Evolutionary conservation across 2,329 filamentous ascomycete species (phyloP).

Genomic region (Sclerotinia minor): DNA sequence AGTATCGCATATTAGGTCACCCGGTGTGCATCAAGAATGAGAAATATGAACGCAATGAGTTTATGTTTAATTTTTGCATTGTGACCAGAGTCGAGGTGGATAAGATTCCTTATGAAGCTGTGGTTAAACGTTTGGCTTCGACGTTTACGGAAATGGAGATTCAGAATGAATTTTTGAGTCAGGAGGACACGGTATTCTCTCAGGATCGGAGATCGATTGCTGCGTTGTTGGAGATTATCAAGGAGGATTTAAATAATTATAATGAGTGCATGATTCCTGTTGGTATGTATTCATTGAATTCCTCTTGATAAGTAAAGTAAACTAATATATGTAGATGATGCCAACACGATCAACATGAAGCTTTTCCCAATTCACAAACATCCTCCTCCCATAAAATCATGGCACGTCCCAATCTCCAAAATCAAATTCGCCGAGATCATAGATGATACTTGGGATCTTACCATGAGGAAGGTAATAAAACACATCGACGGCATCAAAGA

Average conservation of each 20-base stretch:
- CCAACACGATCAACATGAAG: slow-evolving; percentile 95
- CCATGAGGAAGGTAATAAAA: slow-evolving; percentile 74
- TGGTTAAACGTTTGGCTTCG: slow-evolving; percentile 81
- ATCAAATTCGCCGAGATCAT: slow-evolving; percentile 65
- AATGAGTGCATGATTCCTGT: slow-evolving; percentile 98
- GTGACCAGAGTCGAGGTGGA: slow-evolving; percentile 71
- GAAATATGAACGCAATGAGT: slow-evolving; percentile 87
- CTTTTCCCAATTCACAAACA: slow-evolving; percentile 80
- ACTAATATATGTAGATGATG: slow-evolving; percentile 63
- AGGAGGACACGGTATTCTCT: slow-evolving; percentile 38
- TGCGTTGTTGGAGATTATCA: slow-evolving; percentile 76
- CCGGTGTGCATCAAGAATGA: slow-evolving; percentile 83
- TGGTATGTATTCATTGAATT: slow-evolving; percentile 55
- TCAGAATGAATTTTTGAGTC: slow-evolving; percentile 80
- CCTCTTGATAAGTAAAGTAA: not conserved
- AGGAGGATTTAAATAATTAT: slow-evolving; percentile 92
- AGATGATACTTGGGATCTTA: slow-evolving; percentile 72
- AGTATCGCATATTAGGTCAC: slow-evolving; percentile 79
- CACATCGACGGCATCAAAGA: slow-evolving; percentile 91
- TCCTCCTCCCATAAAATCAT: slow-evolving; percentile 76
- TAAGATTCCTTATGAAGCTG: slow-evolving; percentile 76
- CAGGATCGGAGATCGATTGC: slow-evolving; percentile 70
- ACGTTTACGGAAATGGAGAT: slow-evolving; percentile 90
- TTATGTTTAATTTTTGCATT: slow-evolving; percentile 97
- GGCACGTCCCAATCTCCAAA: slow-evolving; percentile 84